Evolutionary conservation across 305 asterid genomes (phyloP), one percentile per base, ranked within the genome.

Genomic region (Fraxinus xanthoxyloides): DNA sequence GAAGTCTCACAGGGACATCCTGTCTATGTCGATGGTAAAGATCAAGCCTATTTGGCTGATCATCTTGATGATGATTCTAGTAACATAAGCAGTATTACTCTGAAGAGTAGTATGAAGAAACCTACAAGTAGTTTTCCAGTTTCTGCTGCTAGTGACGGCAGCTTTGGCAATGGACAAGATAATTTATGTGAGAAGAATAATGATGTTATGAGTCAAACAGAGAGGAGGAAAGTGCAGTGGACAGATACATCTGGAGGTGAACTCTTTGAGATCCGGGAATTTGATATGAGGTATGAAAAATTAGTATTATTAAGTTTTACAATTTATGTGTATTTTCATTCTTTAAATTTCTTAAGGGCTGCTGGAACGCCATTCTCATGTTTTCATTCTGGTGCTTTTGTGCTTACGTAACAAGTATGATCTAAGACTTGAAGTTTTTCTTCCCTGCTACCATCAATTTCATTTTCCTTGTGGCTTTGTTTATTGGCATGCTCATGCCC

Each of bases 161-260:
- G 24, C 82, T 87, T 83, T 63, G 72, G 17, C 72, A 24, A 24
- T 59, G 91, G 87, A 56, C 85, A 26, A 30, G 86, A 80, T 61
- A 78, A 85, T 59, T 81, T 76, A 61, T 73, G 84, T 73, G 91
- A 87, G 70, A 86, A 79, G 80, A 82, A 85, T 46, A 80, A 56
- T 78, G 89, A 85, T 78, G 83, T 56, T 80, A 70, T 84, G 73
- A 85, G 81, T 84, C 91, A 76, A 76, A 85, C 8, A 36, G 92
- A 88, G 80, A 88, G 85, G 86, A 92, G 95, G 88, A 92, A 89
- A 88, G 97, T 95, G 82, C 97, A 89, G 84, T 95, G 98, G 98
- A 89, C 90, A 5, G 98, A 95, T 91, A 85, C 90, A 72, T 79
- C 80, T 0, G 98, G 98, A 54, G 96, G 96, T 59, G 97, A 92